Base-by-base conservation (phyloP, 495 filamentous ascomycete species). In the Tuber microsphaerosporum region DNA sequence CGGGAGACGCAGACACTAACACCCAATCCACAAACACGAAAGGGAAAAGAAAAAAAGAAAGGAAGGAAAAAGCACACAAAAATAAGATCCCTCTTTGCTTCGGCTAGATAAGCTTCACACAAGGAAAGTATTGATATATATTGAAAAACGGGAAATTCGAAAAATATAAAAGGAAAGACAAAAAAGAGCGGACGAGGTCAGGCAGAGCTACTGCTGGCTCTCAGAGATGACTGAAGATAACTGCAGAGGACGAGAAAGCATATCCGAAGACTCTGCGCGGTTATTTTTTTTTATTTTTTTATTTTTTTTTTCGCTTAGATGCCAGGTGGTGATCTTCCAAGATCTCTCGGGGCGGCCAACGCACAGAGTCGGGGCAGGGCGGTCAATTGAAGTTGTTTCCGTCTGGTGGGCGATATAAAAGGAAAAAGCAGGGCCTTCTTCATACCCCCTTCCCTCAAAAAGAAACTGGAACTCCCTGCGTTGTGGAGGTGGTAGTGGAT, bases 321-420 rank as follows among this genome's bases (percentile, higher is more conserved):
- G 77, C 77, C 73, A 79, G 77, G 65, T 79, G 77, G 78, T 79
- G 77, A 79, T 79, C 76, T 79, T 75, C 77, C 77, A 79, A 79
- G 77, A 79, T 79, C 75, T 78, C 75, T 74, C 77, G 76, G 76
- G 76, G 46, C 61, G 72, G 77, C 72, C 76, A 79, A 73, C 76
- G 76, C 73, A 75, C 56, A 34, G 73, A 79, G 74, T 75, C 73
- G 73, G 76, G 73, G 76, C 72, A 70, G 34, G 73, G 75, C 70
- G 75, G 75, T 79, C 78, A 77, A 79, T 79, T 73, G 76, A 79
- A 74, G 72, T 75, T 72, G 39, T 79, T 70, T 79, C 72, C 70
- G 76, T 72, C 77, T 51, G 78, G 77, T 31, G 73, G 73, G 69
- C 72, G 74, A 72, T 79, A 46, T 70, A 79, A 70, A 79, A 70